These are phyloP conservation scores for Russula olivacea DNA, from an alignment of 768 basidiomycete genomes.

Conservation along the genomic window DNA sequence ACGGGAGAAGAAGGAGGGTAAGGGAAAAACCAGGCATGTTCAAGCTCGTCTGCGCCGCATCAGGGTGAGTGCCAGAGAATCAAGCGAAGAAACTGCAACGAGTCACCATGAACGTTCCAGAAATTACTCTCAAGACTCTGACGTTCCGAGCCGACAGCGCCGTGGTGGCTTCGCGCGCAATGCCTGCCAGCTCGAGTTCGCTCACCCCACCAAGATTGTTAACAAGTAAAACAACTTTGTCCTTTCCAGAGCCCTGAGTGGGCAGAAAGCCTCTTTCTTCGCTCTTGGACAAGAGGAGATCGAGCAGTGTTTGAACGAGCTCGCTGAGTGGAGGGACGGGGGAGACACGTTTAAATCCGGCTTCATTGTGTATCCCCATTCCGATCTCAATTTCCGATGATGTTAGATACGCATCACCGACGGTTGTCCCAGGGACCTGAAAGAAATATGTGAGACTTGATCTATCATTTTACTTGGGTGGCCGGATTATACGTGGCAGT, in stretches of 20 bases:
- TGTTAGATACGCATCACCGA: constrained; percentile 48
- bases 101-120: constrained; percentile 80
- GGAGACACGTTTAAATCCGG: constrained; percentile 59
- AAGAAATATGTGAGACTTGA: constrained; percentile 1
- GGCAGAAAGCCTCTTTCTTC: constrained; percentile 79
- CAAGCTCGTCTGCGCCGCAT: constrained; percentile 61
- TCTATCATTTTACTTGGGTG: not conserved
- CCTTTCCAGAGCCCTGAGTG: constrained; percentile 54
- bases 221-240: constrained; percentile 71
- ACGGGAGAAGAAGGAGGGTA: constrained; percentile 71
- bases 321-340: constrained; percentile 66
- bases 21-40: constrained; percentile 93
- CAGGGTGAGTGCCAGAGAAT: not conserved
- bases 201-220: constrained; percentile 88
- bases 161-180: constrained; percentile 55
- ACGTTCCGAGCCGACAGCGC: constrained; percentile 53
- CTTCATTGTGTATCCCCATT: constrained; percentile 89
- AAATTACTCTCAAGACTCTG: constrained; percentile 54
- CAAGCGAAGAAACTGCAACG: not conserved
- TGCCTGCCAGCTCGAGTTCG: constrained; percentile 70
- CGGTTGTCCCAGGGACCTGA: constrained; percentile 74
- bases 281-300: constrained; percentile 60
- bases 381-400: constrained; percentile 78
- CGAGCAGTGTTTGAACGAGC: constrained; percentile 64
- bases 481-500: constrained; percentile 60